Evolutionary conservation across 257 asterid species (phyloP).

Genomic region (Haberlea rhodopensis): DNA sequence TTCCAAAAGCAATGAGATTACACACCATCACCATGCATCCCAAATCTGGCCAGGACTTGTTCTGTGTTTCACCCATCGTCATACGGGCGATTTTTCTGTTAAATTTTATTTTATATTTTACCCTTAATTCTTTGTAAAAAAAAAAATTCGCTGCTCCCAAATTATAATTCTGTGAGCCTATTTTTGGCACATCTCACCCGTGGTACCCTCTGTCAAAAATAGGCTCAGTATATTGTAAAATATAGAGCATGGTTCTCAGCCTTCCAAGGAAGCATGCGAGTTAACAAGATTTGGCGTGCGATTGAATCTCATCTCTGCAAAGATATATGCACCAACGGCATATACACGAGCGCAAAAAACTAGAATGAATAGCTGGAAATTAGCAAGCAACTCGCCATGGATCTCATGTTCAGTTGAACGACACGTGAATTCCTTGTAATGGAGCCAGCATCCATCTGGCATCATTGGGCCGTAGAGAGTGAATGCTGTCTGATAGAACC

Average conservation of each 20-base stretch:
- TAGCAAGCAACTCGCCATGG: conserved; percentile 74
- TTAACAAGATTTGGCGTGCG: conserved; percentile 15
- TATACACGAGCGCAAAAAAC: conserved; percentile 55
- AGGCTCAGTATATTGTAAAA: neutral
- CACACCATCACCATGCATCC: too few relatives aligned
- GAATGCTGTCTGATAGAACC: conserved; percentile 98
- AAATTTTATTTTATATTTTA: too few relatives aligned
- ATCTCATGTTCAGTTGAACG: conserved; percentile 53
- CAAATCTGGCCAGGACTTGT: too few relatives aligned
- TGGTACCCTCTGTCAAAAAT: neutral
- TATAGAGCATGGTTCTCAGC: conserved; percentile 22
- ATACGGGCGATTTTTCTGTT: too few relatives aligned
- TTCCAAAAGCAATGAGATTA: too few relatives aligned
- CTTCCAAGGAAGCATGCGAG: conserved; percentile 33
- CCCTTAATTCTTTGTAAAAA: too few relatives aligned
- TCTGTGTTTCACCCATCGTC: too few relatives aligned
- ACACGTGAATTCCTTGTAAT: conserved; percentile 48
- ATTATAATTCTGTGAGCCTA: too few relatives aligned
- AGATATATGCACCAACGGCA: conserved; percentile 50
- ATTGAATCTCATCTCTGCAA: conserved; percentile 41
- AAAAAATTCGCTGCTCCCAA: too few relatives aligned
- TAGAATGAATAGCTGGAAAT: conserved; percentile 65
- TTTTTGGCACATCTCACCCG: too few relatives aligned
- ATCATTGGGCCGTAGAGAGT: conserved; percentile 91
- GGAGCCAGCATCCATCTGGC: conserved; percentile 76